Conservation (phyloP, 108 stramenopile species). For the Cyclotella cryptica region DNA sequence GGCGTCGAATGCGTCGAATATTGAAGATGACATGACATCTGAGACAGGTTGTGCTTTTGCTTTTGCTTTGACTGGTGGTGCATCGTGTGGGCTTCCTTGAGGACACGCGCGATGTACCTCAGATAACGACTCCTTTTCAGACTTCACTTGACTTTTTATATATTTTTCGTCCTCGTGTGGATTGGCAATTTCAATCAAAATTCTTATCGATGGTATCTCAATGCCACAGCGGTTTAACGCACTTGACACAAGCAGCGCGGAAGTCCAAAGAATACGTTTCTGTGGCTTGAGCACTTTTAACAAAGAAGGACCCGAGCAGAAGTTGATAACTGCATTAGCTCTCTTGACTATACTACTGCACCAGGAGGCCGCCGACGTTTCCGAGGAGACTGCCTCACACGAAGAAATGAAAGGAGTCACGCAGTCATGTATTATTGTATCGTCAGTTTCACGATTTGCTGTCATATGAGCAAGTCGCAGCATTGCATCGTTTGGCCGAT, state of each 20-base stretch:
- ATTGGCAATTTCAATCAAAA: constrained; percentile 43
- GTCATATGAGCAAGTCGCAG: constrained; percentile 53
- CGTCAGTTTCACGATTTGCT: constrained; percentile 18
- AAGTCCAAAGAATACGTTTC: constrained; percentile 61
- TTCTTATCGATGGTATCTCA: constrained; percentile 64
- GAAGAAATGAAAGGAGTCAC: constrained; percentile 21
- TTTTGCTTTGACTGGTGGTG: constrained; percentile 34
- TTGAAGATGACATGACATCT: constrained; percentile 49
- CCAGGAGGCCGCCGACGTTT: not conserved
- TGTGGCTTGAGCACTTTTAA: constrained; percentile 64
- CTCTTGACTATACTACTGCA: constrained; percentile 38
- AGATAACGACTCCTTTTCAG: not conserved
- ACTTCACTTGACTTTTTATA: not conserved
- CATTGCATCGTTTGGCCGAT: constrained; percentile 48
- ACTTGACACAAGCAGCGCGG: constrained; percentile 61
- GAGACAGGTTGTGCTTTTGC: not conserved
- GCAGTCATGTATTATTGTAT: not conserved
- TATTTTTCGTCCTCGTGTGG: constrained; percentile 31
- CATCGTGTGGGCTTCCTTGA: constrained; percentile 38
- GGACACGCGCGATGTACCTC: not conserved
- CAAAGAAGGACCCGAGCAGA: constrained; percentile 67
- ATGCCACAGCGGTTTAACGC: constrained; percentile 66
- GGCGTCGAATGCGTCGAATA: constrained; percentile 56
- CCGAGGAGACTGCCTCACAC: constrained; percentile 2
- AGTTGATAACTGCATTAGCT: constrained; percentile 72